Conservation (phyloP, 2,329 filamentous ascomycete genomes). For the Dendryphion nanum region DNA sequence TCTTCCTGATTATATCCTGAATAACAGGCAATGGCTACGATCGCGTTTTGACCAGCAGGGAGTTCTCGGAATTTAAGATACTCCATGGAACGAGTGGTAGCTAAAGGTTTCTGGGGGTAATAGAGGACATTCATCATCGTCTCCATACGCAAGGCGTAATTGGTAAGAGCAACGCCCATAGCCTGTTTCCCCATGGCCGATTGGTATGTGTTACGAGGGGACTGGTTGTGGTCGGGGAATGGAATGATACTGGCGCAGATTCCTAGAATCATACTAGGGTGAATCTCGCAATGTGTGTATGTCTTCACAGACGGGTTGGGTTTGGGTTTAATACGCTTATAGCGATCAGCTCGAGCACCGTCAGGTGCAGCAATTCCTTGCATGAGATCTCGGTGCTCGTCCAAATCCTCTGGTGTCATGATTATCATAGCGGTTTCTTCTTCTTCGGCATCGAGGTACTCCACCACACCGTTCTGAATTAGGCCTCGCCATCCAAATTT, state of each 20-base stretch:
- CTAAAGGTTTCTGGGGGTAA: constrained; percentile 96
- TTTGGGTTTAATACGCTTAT: constrained; percentile 83
- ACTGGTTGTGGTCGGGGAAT: constrained; percentile 99
- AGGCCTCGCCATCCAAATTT: constrained; percentile 89
- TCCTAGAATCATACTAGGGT: constrained; percentile 97
- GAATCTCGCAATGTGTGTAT: constrained; percentile 98
- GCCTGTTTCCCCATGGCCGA: constrained; percentile 99
- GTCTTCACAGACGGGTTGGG: constrained; percentile 85
- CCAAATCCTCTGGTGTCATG: constrained; percentile 95
- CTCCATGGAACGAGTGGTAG: constrained; percentile 96
- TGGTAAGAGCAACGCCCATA: constrained; percentile 98
- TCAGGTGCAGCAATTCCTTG: constrained; percentile 41
- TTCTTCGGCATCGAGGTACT: constrained; percentile 97
- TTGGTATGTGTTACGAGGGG: constrained; percentile 97
- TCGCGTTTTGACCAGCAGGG: constrained; percentile 95
- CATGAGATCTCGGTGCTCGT: constrained; percentile 52
- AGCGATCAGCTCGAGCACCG: constrained; percentile 70
- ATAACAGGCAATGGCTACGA: constrained; percentile 96
- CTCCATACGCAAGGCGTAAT: constrained; percentile 96
- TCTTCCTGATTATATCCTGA: constrained; percentile 99
- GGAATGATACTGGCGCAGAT: constrained; percentile 99
- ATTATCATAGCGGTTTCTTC: constrained; percentile 99
- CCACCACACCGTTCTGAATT: constrained; percentile 79
- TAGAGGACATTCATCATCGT: constrained; percentile 99
- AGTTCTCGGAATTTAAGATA: constrained; percentile 97